Evolutionary conservation across 306 rosid genomes (phyloP).

Genomic region (Quercus dentata): DNA sequence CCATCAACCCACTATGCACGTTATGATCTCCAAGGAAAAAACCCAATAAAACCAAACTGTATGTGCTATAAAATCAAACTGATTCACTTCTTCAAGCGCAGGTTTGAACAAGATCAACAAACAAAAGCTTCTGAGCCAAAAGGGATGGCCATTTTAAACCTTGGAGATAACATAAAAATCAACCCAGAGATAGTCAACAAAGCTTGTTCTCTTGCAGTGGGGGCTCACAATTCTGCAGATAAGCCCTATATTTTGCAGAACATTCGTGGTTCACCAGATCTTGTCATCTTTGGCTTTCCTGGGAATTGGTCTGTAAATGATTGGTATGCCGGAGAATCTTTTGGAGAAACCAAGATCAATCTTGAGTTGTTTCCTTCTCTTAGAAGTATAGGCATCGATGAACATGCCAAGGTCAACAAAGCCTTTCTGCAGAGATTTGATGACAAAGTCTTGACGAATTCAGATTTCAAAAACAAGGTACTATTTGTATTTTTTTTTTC

Average conservation of each 20-base stretch:
- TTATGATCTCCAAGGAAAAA: too few species aligned
- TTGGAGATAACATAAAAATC: too few species aligned
- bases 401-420: slow-evolving; percentile 45
- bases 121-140: too few species aligned
- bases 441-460: not conserved
- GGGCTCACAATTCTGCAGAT: slow-evolving; percentile 29
- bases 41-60: too few species aligned
- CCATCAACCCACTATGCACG: too few species aligned
- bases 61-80: too few species aligned
- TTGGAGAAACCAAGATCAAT: slow-evolving; percentile 49
- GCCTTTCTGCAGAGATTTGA: slow-evolving; percentile 46
- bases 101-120: too few species aligned
- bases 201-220: slow-evolving; percentile 18
- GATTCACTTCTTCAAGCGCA: too few species aligned
- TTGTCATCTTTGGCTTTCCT: slow-evolving; percentile 42
- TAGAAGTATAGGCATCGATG: slow-evolving; percentile 63
- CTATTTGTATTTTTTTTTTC: too few species aligned
- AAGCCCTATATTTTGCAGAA: slow-evolving; percentile 20
- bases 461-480: not conserved
- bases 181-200: not conserved
- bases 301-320: slow-evolving; percentile 40
- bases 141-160: too few species aligned
- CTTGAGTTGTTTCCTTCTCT: slow-evolving; percentile 42
- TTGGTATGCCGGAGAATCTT: slow-evolving; percentile 36
- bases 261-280: slow-evolving; percentile 3